Evolutionary conservation across 306 rosid species (phyloP).

Genomic region (Ziziphus jujuba): DNA sequence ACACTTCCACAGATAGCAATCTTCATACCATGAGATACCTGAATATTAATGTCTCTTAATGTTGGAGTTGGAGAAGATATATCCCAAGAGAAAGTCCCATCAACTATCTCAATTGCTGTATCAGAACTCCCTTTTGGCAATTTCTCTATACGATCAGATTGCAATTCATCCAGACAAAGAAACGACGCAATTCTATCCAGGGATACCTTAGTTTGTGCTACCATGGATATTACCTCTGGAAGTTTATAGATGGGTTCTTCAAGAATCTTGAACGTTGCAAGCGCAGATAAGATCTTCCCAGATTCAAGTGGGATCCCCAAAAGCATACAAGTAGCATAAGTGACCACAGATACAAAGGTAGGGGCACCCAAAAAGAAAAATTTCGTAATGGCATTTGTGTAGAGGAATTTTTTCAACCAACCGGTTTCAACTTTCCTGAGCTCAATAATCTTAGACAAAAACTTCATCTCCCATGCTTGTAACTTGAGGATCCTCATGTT

Average conservation of each 20-base stretch:
- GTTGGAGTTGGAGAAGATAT: constrained; percentile 44
- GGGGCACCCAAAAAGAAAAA: constrained; percentile 55
- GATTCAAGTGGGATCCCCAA: constrained; percentile 53
- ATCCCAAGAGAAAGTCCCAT: constrained; percentile 81
- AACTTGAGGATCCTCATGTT: constrained; percentile 64
- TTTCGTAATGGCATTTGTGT: constrained; percentile 25
- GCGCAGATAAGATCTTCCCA: constrained; percentile 57
- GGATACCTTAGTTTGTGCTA: constrained; percentile 52
- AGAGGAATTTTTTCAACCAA: constrained; percentile 45
- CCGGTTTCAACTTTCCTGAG: constrained; percentile 42
- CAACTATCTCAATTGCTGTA: constrained; percentile 52
- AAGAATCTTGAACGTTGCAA: constrained; percentile 53
- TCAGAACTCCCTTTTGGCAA: constrained; percentile 64
- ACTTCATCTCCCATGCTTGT: constrained; percentile 73
- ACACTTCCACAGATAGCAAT: constrained; percentile 47
- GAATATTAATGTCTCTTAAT: constrained; percentile 48
- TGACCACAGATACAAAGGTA: constrained; percentile 48
- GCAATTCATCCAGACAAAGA: constrained; percentile 68
- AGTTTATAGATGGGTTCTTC: constrained; percentile 42
- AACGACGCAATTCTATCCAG: constrained; percentile 50
- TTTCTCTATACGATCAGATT: constrained; percentile 49
- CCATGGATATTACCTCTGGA: constrained; percentile 46
- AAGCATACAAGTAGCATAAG: constrained; percentile 46
- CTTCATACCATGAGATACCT: constrained; percentile 52
- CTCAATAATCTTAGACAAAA: constrained; percentile 38